A percentile compares a stretch with the other conserved stretches of the same genome.
Evolutionary conservation across 352 stramenopile genomes (phyloP).

Genomic region (Globisporangium carolinianum): DNA sequence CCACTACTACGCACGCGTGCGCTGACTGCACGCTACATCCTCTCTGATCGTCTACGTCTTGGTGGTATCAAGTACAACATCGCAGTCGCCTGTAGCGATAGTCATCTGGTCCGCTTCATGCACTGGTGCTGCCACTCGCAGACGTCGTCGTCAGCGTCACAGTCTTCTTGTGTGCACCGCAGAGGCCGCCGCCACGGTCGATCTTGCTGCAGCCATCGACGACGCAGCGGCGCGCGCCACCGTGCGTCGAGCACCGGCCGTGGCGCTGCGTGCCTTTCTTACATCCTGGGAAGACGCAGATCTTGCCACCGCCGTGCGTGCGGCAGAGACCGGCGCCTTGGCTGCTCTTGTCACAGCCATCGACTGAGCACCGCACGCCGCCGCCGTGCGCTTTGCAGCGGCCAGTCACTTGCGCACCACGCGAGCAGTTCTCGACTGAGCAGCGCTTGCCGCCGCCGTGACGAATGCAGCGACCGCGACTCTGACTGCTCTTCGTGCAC

Average conservation of each 20-base stretch:
- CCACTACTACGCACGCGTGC: too few species aligned
- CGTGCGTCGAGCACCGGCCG: slow-evolving; percentile 46
- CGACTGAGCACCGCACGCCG: slow-evolving; percentile 35
- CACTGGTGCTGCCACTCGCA: too few species aligned
- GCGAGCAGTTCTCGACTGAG: slow-evolving; percentile 29
- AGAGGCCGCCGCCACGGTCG: slow-evolving; percentile 46
- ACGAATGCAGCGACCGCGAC: slow-evolving; percentile 54
- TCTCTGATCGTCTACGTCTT: too few species aligned
- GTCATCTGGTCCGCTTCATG: too few species aligned
- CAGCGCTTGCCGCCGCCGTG: slow-evolving; percentile 81
- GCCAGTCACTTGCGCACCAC: slow-evolving; percentile 32
- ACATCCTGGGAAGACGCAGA: slow-evolving; percentile 37
- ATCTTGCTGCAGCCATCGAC: slow-evolving; percentile 31
- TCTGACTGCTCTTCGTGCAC: slow-evolving; percentile 32
- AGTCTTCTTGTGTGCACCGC: slow-evolving; percentile 29
- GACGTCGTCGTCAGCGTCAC: not conserved
- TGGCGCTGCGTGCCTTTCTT: slow-evolving; percentile 42
- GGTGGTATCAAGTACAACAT: too few species aligned
- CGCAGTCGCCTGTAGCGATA: too few species aligned
- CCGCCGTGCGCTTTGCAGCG: slow-evolving; percentile 44
- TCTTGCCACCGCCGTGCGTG: slow-evolving; percentile 45
- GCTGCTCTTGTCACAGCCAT: slow-evolving; percentile 29
- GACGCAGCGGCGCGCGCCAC: slow-evolving; percentile 24
- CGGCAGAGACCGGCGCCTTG: slow-evolving; percentile 41
- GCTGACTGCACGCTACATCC: too few species aligned